Percentiles rank a stretch among this genome's conserved stretches.
These are phyloP conservation scores for Bombardia bombarda DNA, from an alignment of 495 filamentous ascomycete species.

Conservation along the genomic window DNA sequence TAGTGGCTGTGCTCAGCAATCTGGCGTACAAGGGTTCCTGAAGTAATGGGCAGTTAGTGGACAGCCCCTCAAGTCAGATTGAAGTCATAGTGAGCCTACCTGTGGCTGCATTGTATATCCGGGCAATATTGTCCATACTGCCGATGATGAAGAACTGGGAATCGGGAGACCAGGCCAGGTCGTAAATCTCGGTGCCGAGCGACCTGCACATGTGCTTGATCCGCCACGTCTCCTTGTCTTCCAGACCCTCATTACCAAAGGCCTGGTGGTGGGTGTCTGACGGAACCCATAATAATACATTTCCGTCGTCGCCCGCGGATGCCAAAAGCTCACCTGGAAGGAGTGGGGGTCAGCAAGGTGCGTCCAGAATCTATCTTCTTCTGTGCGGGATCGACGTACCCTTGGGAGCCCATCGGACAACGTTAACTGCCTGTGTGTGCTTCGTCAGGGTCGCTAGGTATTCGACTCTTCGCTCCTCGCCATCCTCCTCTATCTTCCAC, in stretches of 20 bases:
- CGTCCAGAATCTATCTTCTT: too few species aligned
- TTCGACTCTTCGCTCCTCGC: constrained; percentile 79
- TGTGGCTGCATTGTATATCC: constrained; percentile 92
- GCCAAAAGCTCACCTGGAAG: constrained; percentile 78
- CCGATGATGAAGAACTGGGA: constrained; percentile 94
- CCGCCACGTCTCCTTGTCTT: constrained; percentile 95
- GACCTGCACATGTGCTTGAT: constrained; percentile 96
- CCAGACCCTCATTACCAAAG: constrained; percentile 76
- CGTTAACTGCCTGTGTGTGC: constrained; percentile 97
- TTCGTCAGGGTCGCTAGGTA: constrained; percentile 87
- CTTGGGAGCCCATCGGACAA: constrained; percentile 89
- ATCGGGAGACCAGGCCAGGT: constrained; percentile 96
- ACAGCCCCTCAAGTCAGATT: not conserved
- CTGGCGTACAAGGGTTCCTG: constrained; percentile 85
- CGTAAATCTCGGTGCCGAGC: constrained; percentile 89
- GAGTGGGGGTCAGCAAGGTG: constrained; percentile 18
- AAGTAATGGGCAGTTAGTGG: constrained; percentile 7
- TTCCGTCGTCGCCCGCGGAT: constrained; percentile 94
- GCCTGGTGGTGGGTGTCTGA: constrained; percentile 53
- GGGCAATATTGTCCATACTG: constrained; percentile 97
- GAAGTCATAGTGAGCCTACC: constrained; percentile 40
- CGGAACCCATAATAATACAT: constrained; percentile 90
- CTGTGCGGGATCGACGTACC: constrained; percentile 40
- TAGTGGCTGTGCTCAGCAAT: constrained; percentile 99
- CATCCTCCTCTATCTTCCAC: constrained; percentile 81